Evolutionary conservation across 768 basidiomycete species (phyloP), one percentile per base, ranked within the genome.

Genomic region (Leccinum uliginosum): DNA sequence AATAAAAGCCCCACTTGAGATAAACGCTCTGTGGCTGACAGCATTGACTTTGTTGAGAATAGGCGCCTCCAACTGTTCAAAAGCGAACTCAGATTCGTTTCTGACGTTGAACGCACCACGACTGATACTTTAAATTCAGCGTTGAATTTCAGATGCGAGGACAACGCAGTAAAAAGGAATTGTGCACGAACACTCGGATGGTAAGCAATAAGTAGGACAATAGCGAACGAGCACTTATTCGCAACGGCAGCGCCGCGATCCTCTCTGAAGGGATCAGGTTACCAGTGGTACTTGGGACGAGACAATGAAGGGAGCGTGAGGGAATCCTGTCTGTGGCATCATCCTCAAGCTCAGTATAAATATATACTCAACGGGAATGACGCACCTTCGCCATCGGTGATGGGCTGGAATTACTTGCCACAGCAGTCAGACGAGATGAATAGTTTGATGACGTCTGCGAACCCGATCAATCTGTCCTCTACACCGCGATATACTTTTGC

Each of bases 361-460:
- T 27, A 29, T 24, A 15, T 53, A 24, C 15, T 35, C 56, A 46
- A 34, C 30, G 14, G 29, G 38, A 29, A 53, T 12, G 19, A 57
- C 71, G 72, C 72, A 66, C 73, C 73, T 56, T 59, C 74, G 64
- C 73, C 77, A 60, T 80, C 76, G 6, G 76, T 73, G n/a, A 74
- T 73, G 17, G 80, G 79, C 55, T 78, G 77, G 65, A 89, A 90
- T 62, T 91, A 87, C 51, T 76, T 79, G 65, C 85, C 83, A 88
- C 89, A 90, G 19, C 75, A 75, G 48, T 67, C 70, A 4, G 74
- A 71, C 8, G 65, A 67, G 17, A 65, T 62, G 58, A 85, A 83
- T 11, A 78, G 71, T 61, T 91, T 88, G 68, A 91, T 80, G 23
- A 86, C 80, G 66, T 91, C 89, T 8, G 89, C 89, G 26, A 90